A percentile compares a stretch with the other conserved stretches of the same genome.
phyloP scores from a whole-genome alignment of 306 rosid species.

The Leucaena leucocephala region DNA sequence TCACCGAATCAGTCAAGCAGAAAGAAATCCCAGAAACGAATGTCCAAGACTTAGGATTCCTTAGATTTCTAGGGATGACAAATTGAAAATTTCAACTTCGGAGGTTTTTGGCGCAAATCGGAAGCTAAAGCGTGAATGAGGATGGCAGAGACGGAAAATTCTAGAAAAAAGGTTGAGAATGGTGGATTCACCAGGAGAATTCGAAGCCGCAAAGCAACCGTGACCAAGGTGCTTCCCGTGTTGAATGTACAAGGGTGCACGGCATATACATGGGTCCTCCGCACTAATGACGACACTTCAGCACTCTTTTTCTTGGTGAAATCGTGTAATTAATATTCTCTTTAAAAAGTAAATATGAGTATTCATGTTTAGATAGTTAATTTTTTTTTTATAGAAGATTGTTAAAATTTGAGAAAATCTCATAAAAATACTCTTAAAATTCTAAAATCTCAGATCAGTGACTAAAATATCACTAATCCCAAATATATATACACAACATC shows the following conservation, averaged over 20 bases:
- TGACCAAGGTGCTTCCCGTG: neutral
- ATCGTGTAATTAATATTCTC: too few species aligned
- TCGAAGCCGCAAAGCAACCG: neutral
- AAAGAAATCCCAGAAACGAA: neutral
- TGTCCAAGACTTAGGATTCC: neutral
- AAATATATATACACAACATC: too few species aligned
- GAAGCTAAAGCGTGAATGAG: neutral
- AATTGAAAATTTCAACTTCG: neutral
- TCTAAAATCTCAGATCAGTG: too few species aligned
- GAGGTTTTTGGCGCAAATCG: neutral
- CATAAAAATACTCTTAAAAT: too few species aligned
- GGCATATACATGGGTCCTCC: too few species aligned
- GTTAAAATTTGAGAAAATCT: too few species aligned
- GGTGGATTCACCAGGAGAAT: neutral
- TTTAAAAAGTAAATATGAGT: too few species aligned
- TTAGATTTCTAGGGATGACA: neutral
- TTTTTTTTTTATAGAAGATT: too few species aligned
- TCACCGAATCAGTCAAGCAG: neutral
- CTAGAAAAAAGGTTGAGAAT: slow-evolving; percentile 6
- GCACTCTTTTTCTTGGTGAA: too few species aligned
- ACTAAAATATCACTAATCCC: too few species aligned
- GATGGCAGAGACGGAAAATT: neutral
- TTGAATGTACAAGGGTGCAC: slow-evolving; percentile 22
- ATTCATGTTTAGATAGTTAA: too few species aligned
- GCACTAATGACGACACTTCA: neutral